Base-by-base conservation (phyloP, 2,329 filamentous ascomycete species). In the Thelonectria olida region DNA sequence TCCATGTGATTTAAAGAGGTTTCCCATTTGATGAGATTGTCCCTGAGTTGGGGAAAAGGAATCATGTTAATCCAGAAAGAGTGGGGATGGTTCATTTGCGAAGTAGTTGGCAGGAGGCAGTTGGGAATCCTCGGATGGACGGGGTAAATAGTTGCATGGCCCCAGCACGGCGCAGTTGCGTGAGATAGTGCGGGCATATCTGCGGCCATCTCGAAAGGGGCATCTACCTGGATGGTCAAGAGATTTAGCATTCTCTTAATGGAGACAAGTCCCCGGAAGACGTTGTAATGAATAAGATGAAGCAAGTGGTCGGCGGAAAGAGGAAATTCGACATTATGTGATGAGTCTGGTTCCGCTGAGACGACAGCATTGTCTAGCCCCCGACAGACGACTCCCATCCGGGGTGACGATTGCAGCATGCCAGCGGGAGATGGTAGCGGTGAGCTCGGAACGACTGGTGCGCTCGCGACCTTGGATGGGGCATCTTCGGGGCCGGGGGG, bases 71-170 rank as follows among this genome's bases (percentile, higher is more conserved):
- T 64, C 63, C 63, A 68, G 8, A 17, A 38, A 2, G 61, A 53
- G 19, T 68, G 66, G 3, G 63, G 58, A 1, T 25, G 56, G 25
- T 50, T 64, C 65, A 68, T 68, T 22, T 68, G 66, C 20, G 64
- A 54, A n/a, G 60, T 44, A 10, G 65, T 68, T 41, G 66, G 65
- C 8, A 44, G 13, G 1, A 67, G 65, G 7, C 23, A 27, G 3
- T 38, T 5, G 10, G 61, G 66, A 7, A 68, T 22, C 38, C 15
- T 52, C 12, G 3, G 45, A 17, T 1, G 42, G 34, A 9, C 55
- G 63, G 2, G 67, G 10, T 0, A 27, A 31, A 2, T 50, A 38
- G 7, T 22, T 7, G 13, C 57, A 66, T 1, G 13, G n/a, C 8
- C 20, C 20, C 17, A 13, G 34, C 34, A 38, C 13, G 7, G 12